These are phyloP conservation scores for Cadophora gregata DNA, from an alignment of 2,329 filamentous ascomycete species.

Conservation along the genomic window DNA sequence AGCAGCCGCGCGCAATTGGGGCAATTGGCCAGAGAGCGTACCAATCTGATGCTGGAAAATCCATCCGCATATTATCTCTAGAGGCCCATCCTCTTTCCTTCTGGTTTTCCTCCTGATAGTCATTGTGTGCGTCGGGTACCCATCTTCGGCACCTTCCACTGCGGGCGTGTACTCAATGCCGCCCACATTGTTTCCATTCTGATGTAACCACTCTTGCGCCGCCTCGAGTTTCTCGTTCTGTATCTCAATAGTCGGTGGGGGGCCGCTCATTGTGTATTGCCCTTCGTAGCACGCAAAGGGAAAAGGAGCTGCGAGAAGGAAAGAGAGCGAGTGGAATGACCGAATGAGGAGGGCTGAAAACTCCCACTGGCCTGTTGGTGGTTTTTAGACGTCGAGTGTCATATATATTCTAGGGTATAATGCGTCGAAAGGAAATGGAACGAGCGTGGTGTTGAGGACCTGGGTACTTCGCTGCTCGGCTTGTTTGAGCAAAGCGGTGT, in stretches of 20 bases:
- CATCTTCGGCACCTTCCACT: slow-evolving; percentile 13
- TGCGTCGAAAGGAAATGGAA: slow-evolving; percentile 27
- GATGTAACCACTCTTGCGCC: slow-evolving; percentile 31
- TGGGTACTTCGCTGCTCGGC: slow-evolving; percentile 20
- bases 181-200: slow-evolving; percentile 30
- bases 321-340: slow-evolving; percentile 27
- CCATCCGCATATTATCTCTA: slow-evolving; percentile 68
- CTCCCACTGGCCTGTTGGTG: slow-evolving; percentile 29
- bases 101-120: slow-evolving; percentile 55
- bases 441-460: slow-evolving; percentile 31
- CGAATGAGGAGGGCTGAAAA: slow-evolving; percentile 27
- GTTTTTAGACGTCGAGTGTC: slow-evolving; percentile 25
- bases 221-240: slow-evolving; percentile 29
- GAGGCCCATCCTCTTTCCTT: slow-evolving; percentile 65
- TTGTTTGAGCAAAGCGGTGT: slow-evolving; percentile 28
- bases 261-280: slow-evolving; percentile 33
- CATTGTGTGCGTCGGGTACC: slow-evolving; percentile 29
- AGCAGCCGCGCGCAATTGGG: not conserved
- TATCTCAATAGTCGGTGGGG: slow-evolving; percentile 21
- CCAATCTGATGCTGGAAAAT: slow-evolving; percentile 82
- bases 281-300: slow-evolving; percentile 1
- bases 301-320: slow-evolving; percentile 13
- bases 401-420: slow-evolving; percentile 35
- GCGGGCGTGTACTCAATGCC: slow-evolving; percentile 33
- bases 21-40: slow-evolving; percentile 50